phyloP scores from a whole-genome alignment of 2,329 filamentous ascomycete genomes.

The Onygenales sp. region DNA sequence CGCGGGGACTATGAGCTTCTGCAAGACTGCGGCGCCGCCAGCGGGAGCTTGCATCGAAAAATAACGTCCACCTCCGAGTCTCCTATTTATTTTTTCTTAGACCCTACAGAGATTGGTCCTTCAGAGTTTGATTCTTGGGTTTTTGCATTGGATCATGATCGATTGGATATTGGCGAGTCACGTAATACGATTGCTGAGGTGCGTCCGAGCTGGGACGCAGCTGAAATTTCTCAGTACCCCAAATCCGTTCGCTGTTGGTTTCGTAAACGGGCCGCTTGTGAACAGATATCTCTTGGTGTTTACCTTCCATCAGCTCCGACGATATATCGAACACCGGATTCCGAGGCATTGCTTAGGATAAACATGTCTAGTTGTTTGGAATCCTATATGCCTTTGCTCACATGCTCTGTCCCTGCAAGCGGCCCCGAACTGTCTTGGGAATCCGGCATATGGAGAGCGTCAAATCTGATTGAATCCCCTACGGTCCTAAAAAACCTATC shows the following conservation, averaged over 20 bases:
- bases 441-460: constrained; percentile 18
- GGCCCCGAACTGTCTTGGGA: constrained; percentile 11
- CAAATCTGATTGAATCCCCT: constrained; percentile 19
- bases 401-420: constrained; percentile 15
- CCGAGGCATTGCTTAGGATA: constrained; percentile 10
- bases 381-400: constrained; percentile 23
- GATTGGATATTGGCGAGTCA: constrained; percentile 37
- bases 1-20: constrained; percentile 43
- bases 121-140: constrained; percentile 45
- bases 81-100: constrained; percentile 48
- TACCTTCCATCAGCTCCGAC: constrained; percentile 14
- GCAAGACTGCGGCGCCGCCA: constrained; percentile 49
- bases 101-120: constrained; percentile 42
- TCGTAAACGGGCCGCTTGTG: constrained; percentile 19
- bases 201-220: constrained; percentile 37
- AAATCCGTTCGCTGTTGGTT: constrained; percentile 20
- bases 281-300: constrained; percentile 13
- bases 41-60: constrained; percentile 44
- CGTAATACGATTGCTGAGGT: constrained; percentile 40
- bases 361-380: constrained; percentile 18
- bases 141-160: constrained; percentile 42
- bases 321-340: constrained; percentile 14
- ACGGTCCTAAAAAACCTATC: constrained; percentile 17
- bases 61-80: constrained; percentile 6
- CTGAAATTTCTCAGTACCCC: constrained; percentile 10